phyloP scores from a whole-genome alignment of 805 yeast genomes.

The Yarrowia osloensis region DNA sequence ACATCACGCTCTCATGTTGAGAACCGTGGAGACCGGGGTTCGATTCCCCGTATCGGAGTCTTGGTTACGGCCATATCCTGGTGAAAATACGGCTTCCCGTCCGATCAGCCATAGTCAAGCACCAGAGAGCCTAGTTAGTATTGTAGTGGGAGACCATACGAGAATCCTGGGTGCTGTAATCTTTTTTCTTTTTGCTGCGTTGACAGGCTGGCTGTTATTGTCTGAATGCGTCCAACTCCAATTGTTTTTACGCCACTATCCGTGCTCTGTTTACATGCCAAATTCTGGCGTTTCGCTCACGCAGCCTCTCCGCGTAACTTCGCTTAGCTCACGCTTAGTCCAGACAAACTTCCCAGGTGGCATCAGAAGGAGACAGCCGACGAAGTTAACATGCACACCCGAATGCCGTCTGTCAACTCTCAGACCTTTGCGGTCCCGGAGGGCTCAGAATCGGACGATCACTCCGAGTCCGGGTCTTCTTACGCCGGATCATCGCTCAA shows the following conservation, averaged over 20 bases:
- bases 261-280: too few relatives aligned
- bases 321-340: constrained; percentile 6
- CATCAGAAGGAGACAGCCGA: not conserved
- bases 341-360: constrained; percentile 8
- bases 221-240: too few relatives aligned
- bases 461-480: constrained; percentile 36
- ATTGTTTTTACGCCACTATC: too few relatives aligned
- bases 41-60: constrained; percentile 30
- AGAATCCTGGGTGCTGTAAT: constrained; percentile 29
- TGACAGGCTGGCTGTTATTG: too few relatives aligned
- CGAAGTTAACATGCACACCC: constrained; percentile 19
- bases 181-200: not conserved
- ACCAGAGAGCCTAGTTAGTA: constrained; percentile 29
- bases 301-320: not conserved
- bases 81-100: constrained; percentile 30
- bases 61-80: constrained; percentile 29
- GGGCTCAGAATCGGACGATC: constrained; percentile 29
- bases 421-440: constrained; percentile 33
- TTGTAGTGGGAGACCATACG: constrained; percentile 30
- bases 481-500: constrained; percentile 41
- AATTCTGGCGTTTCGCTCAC: too few relatives aligned
- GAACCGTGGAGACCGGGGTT: constrained; percentile 30
- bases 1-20: constrained; percentile 29
- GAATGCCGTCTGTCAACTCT: constrained; percentile 34
- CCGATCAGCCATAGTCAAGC: constrained; percentile 29